These are phyloP conservation scores for Wickerhamiella lipophila DNA, from an alignment of 805 yeast species.

Conservation along the genomic window DNA sequence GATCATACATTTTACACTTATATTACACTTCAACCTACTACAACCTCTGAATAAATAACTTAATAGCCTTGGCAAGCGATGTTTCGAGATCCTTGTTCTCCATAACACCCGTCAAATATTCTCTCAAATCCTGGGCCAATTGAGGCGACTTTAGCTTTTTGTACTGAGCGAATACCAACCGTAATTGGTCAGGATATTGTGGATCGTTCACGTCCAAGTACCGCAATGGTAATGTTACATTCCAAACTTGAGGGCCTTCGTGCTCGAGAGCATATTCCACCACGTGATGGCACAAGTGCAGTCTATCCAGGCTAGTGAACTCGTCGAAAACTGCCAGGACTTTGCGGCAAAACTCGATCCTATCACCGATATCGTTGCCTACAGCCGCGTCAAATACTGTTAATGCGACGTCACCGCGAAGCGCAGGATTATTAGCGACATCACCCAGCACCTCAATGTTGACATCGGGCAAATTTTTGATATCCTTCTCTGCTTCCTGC, in stretches of 20 bases:
- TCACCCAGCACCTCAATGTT: slow-evolving; percentile 76
- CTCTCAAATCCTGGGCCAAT: slow-evolving; percentile 21
- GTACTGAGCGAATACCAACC: slow-evolving; percentile 58
- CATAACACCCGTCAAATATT: slow-evolving; percentile 14
- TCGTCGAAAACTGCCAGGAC: slow-evolving; percentile 51
- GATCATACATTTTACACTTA: too few relatives aligned
- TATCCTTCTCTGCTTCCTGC: slow-evolving; percentile 42
- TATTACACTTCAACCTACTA: too few relatives aligned
- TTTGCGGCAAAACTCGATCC: slow-evolving; percentile 34
- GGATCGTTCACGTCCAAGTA: slow-evolving; percentile 32
- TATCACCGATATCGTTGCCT: slow-evolving; percentile 31
- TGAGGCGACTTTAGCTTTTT: slow-evolving; percentile 23
- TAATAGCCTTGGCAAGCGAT: slow-evolving; percentile 19
- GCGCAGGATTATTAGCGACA: slow-evolving; percentile 70
- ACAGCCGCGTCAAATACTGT: slow-evolving; percentile 58
- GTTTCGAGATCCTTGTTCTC: slow-evolving; percentile 18
- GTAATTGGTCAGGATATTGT: slow-evolving; percentile 46
- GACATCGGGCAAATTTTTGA: slow-evolving; percentile 72
- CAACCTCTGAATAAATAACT: slow-evolving; percentile 15
- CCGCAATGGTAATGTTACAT: slow-evolving; percentile 56
- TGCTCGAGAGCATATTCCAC: slow-evolving; percentile 35
- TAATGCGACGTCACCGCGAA: slow-evolving; percentile 59
- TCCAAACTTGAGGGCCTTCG: slow-evolving; percentile 36
- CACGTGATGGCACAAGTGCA: slow-evolving; percentile 52
- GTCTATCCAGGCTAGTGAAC: slow-evolving; percentile 57